Evolutionary conservation across 164 flowering plant genomes (phyloP).

Genomic region (Brasenia schreberi): DNA sequence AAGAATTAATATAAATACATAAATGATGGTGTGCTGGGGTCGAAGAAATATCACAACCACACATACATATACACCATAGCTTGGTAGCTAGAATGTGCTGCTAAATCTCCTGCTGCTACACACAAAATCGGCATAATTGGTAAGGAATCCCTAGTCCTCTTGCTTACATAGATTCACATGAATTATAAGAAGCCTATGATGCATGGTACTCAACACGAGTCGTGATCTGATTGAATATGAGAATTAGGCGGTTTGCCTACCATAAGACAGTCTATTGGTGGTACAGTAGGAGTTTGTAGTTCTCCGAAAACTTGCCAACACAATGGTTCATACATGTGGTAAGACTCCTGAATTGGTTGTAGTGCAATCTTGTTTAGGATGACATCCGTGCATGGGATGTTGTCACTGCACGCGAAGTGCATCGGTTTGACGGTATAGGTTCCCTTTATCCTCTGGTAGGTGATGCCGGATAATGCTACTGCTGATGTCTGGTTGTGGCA

Average conservation of each 20-base stretch:
- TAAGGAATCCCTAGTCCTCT: neutral
- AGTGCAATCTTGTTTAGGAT: conserved; percentile 26
- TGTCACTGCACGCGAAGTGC: conserved; percentile 38
- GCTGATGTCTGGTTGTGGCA: conserved; percentile 40
- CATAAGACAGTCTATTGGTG: conserved; percentile 77
- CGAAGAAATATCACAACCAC: conserved; percentile 33
- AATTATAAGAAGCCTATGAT: neutral
- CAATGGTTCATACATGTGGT: conserved; percentile 36
- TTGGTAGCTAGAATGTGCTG: neutral
- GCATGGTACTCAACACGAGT: conserved; percentile 36
- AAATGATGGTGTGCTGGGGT: conserved; percentile 44
- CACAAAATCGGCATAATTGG: neutral
- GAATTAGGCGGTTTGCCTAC: conserved; percentile 71
- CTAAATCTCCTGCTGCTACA: neutral
- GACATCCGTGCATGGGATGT: conserved; percentile 29
- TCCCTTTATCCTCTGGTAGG: conserved; percentile 29
- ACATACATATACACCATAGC: conserved; percentile 13
- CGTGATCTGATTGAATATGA: conserved; percentile 39
- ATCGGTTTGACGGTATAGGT: conserved; percentile 30
- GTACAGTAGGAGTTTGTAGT: conserved; percentile 59
- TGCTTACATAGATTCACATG: neutral
- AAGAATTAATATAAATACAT: neutral
- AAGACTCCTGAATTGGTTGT: conserved; percentile 20
- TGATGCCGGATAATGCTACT: conserved; percentile 30
- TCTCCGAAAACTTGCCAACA: conserved; percentile 94